Percentiles rank a stretch among this genome's conserved stretches.
phyloP scores from a whole-genome alignment of 768 basidiomycete species.

The Naematelia aurantialba region DNA sequence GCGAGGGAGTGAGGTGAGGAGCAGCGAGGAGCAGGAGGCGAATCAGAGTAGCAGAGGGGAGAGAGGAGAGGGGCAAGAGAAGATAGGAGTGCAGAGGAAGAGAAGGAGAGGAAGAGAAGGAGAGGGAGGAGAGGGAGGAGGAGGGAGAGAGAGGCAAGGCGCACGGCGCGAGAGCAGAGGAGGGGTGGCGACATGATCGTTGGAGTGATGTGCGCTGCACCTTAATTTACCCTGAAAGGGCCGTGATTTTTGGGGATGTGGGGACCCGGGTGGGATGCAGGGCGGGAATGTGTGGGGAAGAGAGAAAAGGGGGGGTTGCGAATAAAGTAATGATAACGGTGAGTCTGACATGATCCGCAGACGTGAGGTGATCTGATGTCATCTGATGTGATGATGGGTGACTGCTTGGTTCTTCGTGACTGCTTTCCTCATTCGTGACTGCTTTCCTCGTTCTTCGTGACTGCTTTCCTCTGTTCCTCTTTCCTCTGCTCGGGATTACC shows the following conservation, averaged over 20 bases:
- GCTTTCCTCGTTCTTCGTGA: neutral
- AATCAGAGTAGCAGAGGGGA: too few species aligned
- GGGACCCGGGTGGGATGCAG: neutral
- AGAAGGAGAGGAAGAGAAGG: neutral
- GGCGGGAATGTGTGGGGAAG: neutral
- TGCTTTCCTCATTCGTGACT: neutral
- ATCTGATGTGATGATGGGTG: neutral
- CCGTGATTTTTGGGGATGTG: slow-evolving; percentile 2
- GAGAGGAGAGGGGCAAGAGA: neutral
- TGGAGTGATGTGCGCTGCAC: too few species aligned
- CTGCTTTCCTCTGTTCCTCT: neutral
- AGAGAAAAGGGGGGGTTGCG: neutral
- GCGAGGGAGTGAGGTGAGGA: too few species aligned
- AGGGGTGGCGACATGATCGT: neutral
- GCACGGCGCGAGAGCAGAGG: neutral
- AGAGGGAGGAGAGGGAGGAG: neutral
- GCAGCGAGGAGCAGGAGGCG: too few species aligned
- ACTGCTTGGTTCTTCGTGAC: neutral
- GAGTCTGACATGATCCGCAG: neutral
- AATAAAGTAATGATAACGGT: neutral
- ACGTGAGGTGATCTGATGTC: neutral
- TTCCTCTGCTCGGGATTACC: too few species aligned
- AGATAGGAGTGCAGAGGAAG: neutral
- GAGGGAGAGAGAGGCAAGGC: neutral
- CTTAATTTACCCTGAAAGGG: neutral